A percentile compares a stretch with the other conserved stretches of the same genome.
Evolutionary conservation across 345 rosid genomes (phyloP).

Genomic region (Brassica incana): DNA sequence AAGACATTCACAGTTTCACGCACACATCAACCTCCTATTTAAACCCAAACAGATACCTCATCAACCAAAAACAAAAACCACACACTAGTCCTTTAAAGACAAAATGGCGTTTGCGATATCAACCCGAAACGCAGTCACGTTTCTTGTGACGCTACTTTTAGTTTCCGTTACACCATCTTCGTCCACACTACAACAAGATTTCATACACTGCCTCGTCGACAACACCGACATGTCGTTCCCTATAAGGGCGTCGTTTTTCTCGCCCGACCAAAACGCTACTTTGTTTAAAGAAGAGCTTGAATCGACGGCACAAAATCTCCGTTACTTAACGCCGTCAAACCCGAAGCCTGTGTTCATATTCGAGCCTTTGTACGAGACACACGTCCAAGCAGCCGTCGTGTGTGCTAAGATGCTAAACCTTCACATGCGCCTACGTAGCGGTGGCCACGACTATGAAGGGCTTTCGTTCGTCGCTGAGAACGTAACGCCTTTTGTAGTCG

Average conservation of each 20-base stretch:
- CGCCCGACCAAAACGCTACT: constrained; percentile 45
- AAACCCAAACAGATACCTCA: constrained; percentile 35
- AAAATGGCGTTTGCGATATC: constrained; percentile 30
- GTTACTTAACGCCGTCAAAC: constrained; percentile 46
- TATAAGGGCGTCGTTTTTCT: constrained; percentile 40
- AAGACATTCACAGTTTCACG: constrained; percentile 9
- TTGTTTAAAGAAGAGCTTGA: constrained; percentile 46
- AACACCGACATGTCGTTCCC: constrained; percentile 48
- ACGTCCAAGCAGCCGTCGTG: constrained; percentile 64
- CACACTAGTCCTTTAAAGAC: background rate
- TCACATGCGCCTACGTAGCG: constrained; percentile 61
- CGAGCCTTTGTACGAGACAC: constrained; percentile 57
- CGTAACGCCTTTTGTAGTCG: constrained; percentile 56
- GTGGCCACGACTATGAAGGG: constrained; percentile 81
- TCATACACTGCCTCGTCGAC: constrained; percentile 45
- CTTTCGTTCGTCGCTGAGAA: constrained; percentile 53
- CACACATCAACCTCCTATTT: constrained; percentile 31
- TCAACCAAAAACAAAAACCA: constrained; percentile 23
- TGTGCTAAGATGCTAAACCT: constrained; percentile 53
- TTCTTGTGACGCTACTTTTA: constrained; percentile 27
- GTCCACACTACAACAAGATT: constrained; percentile 46
- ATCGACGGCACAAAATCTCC: constrained; percentile 54
- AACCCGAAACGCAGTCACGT: constrained; percentile 11
- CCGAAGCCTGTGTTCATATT: constrained; percentile 70
- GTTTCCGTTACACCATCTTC: constrained; percentile 18